Evolutionary conservation across 2,329 filamentous ascomycete species (phyloP).

Genomic region (Didymosphaeria variabile): DNA sequence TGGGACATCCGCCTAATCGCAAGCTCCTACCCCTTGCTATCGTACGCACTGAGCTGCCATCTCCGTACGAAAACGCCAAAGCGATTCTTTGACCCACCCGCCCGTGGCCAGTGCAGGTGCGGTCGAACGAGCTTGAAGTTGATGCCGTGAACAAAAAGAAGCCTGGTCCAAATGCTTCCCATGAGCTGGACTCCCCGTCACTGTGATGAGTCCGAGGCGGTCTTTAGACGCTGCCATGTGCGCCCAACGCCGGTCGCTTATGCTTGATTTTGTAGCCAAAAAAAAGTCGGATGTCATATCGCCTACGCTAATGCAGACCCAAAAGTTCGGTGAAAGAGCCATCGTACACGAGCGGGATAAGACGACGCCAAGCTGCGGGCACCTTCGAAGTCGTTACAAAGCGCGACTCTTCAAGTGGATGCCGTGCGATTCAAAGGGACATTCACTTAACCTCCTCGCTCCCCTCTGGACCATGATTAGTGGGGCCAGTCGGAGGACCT

Average conservation of each 20-base stretch:
- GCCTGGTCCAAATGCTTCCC: constrained; percentile 5
- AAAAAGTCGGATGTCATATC: constrained; percentile 31
- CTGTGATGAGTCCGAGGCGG: constrained; percentile 11
- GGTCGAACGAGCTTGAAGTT: constrained; percentile 6
- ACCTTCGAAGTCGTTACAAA: constrained; percentile 23
- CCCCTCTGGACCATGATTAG: constrained; percentile 44
- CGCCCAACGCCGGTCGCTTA: constrained; percentile 50
- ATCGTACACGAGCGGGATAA: constrained; percentile 21
- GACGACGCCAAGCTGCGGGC: constrained; percentile 19
- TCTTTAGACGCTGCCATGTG: constrained; percentile 32
- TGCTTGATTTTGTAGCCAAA: constrained; percentile 39
- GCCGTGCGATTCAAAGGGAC: neutral
- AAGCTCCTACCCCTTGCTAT: constrained; percentile 3
- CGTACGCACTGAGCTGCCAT: constrained; percentile 19
- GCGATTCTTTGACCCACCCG: constrained; percentile 23
- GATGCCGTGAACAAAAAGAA: constrained; percentile 7
- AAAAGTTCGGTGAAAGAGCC: constrained; percentile 30
- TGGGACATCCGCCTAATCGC: constrained; percentile 22
- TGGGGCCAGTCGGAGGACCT: constrained; percentile 45
- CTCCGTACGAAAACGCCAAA: constrained; percentile 25
- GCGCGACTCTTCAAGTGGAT: constrained; percentile 13
- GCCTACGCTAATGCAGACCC: constrained; percentile 45
- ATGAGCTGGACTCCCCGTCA: constrained; percentile 8
- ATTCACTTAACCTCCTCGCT: constrained; percentile 51
- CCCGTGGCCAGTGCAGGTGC: constrained; percentile 24